A percentile compares a stretch with the other conserved stretches of the same genome.
Conservation (phyloP, 306 rosid genomes). For the Cucurbita moschata region DNA sequence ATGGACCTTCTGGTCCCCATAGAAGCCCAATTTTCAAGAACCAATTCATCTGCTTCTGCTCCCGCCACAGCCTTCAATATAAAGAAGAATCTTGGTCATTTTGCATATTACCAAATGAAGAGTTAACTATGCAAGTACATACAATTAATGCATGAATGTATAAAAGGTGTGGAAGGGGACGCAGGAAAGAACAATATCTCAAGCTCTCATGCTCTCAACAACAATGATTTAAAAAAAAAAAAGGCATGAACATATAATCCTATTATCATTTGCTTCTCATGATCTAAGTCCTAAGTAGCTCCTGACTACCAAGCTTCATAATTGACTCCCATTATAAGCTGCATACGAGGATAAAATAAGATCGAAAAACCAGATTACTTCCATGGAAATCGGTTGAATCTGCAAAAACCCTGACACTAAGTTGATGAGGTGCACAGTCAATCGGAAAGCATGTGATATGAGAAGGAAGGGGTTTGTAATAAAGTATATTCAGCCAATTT, state of each 20-base stretch:
- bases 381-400: no score
- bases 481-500: not conserved
- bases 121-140: not conserved
- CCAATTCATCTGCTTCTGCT: constrained; percentile 48
- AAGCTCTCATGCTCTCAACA: not conserved
- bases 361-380: no score
- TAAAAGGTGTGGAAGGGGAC: not conserved
- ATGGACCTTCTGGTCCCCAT: constrained; percentile 35
- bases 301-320: no score
- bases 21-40: constrained; percentile 80
- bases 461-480: not conserved
- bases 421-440: not conserved
- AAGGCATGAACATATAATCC: not conserved
- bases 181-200: not conserved
- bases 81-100: constrained; percentile 16
- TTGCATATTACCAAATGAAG: not conserved
- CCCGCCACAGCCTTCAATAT: constrained; percentile 30
- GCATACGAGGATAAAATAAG: no score
- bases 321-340: no score
- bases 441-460: not conserved
- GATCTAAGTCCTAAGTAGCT: no score
- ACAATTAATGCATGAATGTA: not conserved
- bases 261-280: no score
- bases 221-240: not conserved
- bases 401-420: no score